phyloP scores from a whole-genome alignment of 176 grass and related monocot species.

The Musa schizocarpa region DNA sequence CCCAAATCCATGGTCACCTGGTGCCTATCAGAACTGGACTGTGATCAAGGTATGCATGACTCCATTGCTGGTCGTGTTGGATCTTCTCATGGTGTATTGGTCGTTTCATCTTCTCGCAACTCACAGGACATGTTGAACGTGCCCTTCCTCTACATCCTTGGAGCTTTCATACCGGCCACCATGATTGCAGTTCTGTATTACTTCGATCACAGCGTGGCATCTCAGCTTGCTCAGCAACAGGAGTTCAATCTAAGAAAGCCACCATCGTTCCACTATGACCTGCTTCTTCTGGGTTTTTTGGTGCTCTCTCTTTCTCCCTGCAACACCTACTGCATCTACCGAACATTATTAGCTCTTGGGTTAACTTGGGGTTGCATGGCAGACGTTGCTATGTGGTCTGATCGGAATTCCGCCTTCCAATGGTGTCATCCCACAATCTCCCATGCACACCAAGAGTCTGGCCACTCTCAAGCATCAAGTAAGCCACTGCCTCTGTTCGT shows the following conservation, averaged over 20 bases:
- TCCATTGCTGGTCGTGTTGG: no score
- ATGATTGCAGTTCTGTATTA: conserved; percentile 99
- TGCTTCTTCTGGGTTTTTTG: conserved; percentile 94
- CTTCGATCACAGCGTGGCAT: conserved; percentile 97
- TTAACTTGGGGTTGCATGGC: conserved; percentile 16
- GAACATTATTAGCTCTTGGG: neutral
- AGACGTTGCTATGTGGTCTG: conserved; percentile 93
- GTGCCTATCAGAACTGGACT: conserved; percentile 94
- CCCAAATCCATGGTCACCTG: conserved; percentile 96
- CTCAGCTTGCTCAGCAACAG: conserved; percentile 89
- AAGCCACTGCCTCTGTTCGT: neutral
- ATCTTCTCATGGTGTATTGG: no score
- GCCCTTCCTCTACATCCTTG: conserved; percentile 82
- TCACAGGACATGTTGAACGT: conserved; percentile 86
- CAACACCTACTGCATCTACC: neutral
- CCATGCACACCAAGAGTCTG: conserved; percentile 98
- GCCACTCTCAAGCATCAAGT: conserved; percentile 99
- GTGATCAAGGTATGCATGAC: conserved; percentile 52
- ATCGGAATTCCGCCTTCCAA: conserved; percentile 94
- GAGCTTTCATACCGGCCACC: conserved; percentile 93
- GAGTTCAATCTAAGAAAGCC: conserved; percentile 99
- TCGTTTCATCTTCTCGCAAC: neutral
- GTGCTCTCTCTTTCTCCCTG: conserved; percentile 31
- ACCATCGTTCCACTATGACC: conserved; percentile 90
- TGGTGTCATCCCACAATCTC: conserved; percentile 97